Conservation (phyloP, 345 rosid genomes). For the Aegle marmelos region DNA sequence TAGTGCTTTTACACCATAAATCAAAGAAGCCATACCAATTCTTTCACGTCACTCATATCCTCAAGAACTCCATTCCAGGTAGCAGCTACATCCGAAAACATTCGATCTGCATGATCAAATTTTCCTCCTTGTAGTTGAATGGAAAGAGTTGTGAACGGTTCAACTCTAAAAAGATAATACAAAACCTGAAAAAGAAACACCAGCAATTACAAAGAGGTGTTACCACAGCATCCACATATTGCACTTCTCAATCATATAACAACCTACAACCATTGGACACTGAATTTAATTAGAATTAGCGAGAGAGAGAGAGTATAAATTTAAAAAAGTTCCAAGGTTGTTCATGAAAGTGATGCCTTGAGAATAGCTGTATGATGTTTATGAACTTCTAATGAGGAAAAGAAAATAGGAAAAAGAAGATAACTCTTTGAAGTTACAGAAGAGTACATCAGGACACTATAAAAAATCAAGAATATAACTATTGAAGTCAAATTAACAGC, state of each 20-base stretch:
- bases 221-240: conserved; percentile 6
- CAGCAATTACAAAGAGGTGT: conserved; percentile 11
- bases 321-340: not conserved
- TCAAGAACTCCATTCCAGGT: conserved; percentile 97
- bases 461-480: not conserved
- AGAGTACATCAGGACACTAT: not conserved
- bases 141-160: conserved; percentile 93
- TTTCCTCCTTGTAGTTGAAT: conserved; percentile 99
- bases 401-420: not conserved
- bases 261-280: conserved; percentile 8
- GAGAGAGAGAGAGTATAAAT: not conserved
- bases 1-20: conserved; percentile 5
- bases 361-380: not conserved
- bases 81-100: conserved; percentile 89
- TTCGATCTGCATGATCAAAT: conserved; percentile 96
- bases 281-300: not conserved
- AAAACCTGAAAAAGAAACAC: conserved; percentile 62
- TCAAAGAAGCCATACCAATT: conserved; percentile 62
- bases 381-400: not conserved
- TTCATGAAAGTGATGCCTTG: not conserved
- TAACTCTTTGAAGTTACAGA: not conserved
- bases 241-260: not conserved
- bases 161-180: conserved; percentile 91
- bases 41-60: conserved; percentile 99
- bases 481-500: not conserved